Evolutionary conservation across 202 grass and related monocot species (phyloP).

Genomic region (Elaeis oleifera): DNA sequence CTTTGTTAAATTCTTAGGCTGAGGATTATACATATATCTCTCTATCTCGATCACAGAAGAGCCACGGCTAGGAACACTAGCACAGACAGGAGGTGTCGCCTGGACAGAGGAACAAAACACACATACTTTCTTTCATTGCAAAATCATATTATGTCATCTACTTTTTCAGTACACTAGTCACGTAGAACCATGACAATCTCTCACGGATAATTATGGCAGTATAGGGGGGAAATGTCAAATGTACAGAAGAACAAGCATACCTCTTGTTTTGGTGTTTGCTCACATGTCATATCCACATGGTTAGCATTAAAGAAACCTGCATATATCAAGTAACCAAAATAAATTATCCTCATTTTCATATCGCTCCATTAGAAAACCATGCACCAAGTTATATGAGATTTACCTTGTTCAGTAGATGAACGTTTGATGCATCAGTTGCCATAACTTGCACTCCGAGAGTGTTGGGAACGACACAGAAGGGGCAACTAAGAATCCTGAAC

Average conservation of each 20-base stretch:
- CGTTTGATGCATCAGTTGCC: slow-evolving; percentile 61
- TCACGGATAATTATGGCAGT: neutral
- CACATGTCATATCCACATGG: slow-evolving; percentile 49
- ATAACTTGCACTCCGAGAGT: slow-evolving; percentile 60
- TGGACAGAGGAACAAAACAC: slow-evolving; percentile 16
- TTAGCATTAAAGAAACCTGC: slow-evolving; percentile 76
- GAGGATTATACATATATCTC: slow-evolving; percentile 40
- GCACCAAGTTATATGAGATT: neutral
- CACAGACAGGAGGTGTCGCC: slow-evolving; percentile 5
- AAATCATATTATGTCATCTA: too few species aligned
- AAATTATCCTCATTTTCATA: too few species aligned
- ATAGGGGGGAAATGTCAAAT: neutral
- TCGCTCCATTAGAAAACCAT: too few species aligned
- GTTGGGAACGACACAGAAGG: slow-evolving; percentile 39
- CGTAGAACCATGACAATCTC: too few species aligned
- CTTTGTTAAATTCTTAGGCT: slow-evolving; percentile 33
- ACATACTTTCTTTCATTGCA: neutral
- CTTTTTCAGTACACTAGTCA: too few species aligned
- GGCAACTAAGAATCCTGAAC: slow-evolving; percentile 52
- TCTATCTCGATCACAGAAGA: slow-evolving; percentile 33
- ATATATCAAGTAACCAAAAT: slow-evolving; percentile 16
- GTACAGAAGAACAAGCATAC: slow-evolving; percentile 25
- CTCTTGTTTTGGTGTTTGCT: slow-evolving; percentile 27
- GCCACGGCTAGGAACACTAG: neutral
- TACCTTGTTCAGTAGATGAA: slow-evolving; percentile 58